phyloP scores from a whole-genome alignment of 169 alveolate genomes.

The Plasmodium inui region DNA sequence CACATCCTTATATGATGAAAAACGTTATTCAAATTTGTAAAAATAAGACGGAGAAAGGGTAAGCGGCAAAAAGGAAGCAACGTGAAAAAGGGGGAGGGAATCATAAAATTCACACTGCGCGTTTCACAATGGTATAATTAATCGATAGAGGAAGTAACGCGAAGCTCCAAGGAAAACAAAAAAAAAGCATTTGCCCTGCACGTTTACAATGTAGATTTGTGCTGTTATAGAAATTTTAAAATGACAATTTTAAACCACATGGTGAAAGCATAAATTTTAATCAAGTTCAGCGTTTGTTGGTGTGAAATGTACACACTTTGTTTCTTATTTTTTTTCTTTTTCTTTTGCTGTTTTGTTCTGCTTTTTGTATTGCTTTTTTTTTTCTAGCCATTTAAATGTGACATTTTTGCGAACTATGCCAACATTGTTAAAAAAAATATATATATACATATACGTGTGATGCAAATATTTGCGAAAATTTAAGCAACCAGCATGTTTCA shows the following conservation, averaged over 20 bases:
- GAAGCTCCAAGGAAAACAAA: neutral
- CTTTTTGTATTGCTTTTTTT: neutral
- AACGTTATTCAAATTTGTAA: neutral
- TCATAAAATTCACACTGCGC: neutral
- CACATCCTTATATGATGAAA: neutral
- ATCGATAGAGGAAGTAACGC: neutral
- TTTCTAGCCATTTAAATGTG: neutral
- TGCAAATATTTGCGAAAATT: constrained; percentile 16
- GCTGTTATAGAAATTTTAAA: constrained; percentile 38
- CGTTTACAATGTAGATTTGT: constrained; percentile 25
- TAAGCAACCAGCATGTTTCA: neutral
- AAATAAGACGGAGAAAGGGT: constrained; percentile 10
- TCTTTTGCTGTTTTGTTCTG: neutral
- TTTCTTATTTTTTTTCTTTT: neutral
- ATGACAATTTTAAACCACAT: constrained; percentile 14
- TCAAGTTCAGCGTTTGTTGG: neutral
- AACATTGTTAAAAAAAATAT: neutral
- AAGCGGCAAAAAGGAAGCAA: neutral
- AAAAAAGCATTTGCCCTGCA: constrained; percentile 13
- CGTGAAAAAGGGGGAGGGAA: neutral
- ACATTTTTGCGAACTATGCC: neutral
- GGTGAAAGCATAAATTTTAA: neutral
- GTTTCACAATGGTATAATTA: neutral
- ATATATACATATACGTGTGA: neutral
- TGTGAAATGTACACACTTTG: constrained; percentile 24